phyloP scores from a whole-genome alignment of 1,284 basidiomycete genomes.

The Trametes hirsuta region DNA sequence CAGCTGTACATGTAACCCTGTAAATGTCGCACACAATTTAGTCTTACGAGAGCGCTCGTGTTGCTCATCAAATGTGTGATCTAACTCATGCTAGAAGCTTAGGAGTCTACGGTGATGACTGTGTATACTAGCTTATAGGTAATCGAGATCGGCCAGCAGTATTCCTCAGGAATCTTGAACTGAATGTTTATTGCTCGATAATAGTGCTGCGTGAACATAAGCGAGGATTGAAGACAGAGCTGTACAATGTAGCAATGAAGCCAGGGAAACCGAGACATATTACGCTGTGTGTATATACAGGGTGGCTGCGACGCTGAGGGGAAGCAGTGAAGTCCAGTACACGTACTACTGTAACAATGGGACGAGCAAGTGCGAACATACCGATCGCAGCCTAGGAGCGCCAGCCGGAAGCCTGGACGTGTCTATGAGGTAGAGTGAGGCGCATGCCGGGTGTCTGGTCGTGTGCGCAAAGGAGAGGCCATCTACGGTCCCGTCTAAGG shows the following conservation, averaged over 20 bases:
- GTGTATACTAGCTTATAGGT: too few species aligned
- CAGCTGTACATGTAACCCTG: too few species aligned
- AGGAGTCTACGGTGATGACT: too few species aligned
- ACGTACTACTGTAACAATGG: slow-evolving; percentile 20
- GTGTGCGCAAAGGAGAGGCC: slow-evolving; percentile 7
- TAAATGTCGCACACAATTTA: too few species aligned
- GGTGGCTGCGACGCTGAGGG: slow-evolving; percentile 14
- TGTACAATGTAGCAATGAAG: slow-evolving; percentile 26
- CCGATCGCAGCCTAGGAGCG: slow-evolving; percentile 5
- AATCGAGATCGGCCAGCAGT: too few species aligned
- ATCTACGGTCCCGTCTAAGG: slow-evolving; percentile 21
- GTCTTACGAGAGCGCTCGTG: too few species aligned
- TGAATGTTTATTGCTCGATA: background rate
- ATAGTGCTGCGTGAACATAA: slow-evolving; percentile 17
- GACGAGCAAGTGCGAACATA: slow-evolving; percentile 2
- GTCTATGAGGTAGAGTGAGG: slow-evolving; percentile 10
- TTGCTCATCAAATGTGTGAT: too few species aligned
- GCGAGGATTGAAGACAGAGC: slow-evolving; percentile 1
- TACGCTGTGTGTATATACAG: slow-evolving; percentile 25
- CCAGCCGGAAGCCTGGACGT: slow-evolving; percentile 12
- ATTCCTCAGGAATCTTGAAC: too few species aligned
- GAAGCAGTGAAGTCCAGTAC: slow-evolving; percentile 23
- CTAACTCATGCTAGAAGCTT: too few species aligned
- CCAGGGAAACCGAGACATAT: slow-evolving; percentile 12
- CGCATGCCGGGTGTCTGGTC: slow-evolving; percentile 1